Conservation (phyloP, 2,329 filamentous ascomycete species). For the Pseudopyrenochaeta lycopersici region DNA sequence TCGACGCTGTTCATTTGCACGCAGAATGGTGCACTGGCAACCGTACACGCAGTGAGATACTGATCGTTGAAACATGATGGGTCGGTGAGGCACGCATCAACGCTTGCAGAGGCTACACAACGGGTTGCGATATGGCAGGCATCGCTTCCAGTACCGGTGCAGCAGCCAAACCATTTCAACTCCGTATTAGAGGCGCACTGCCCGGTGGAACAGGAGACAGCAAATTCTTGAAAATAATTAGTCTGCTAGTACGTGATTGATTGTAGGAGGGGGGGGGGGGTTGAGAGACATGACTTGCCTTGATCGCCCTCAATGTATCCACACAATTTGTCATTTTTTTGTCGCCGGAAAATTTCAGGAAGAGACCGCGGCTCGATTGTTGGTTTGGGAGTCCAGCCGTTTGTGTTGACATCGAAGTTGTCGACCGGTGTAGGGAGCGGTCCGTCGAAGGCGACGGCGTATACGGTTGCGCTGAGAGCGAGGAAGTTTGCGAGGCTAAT, state of each 20-base stretch:
- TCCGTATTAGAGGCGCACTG: conserved; percentile 18
- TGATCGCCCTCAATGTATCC: conserved; percentile 21
- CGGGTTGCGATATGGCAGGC: conserved; percentile 17
- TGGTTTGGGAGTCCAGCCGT: conserved; percentile 19
- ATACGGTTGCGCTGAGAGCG: conserved; percentile 8
- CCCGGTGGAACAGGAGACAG: conserved; percentile 20
- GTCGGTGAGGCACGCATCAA: conserved; percentile 14
- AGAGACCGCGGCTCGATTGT: conserved; percentile 9
- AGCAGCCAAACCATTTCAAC: conserved; percentile 29
- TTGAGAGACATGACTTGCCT: conserved; percentile 8
- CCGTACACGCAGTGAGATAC: conserved; percentile 15
- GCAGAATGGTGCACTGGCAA: conserved; percentile 13
- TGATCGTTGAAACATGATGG: conserved; percentile 17
- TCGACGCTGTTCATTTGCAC: conserved; percentile 14
- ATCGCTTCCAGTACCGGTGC: conserved; percentile 9
- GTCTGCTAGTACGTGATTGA: not conserved
- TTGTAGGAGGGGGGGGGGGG: not conserved
- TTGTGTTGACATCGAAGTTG: conserved; percentile 9
- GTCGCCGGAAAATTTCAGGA: conserved; percentile 21
- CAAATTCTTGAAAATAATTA: conserved; percentile 4
- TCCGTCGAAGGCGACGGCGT: conserved; percentile 13
- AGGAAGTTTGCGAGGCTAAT: conserved; percentile 7
- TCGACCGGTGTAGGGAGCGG: conserved; percentile 11
- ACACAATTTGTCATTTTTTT: conserved; percentile 15
- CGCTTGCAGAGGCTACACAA: conserved; percentile 19